Percentiles rank a stretch among this genome's conserved stretches.
phyloP scores from a whole-genome alignment of 495 filamentous ascomycete species.

The Hypoxylon crocopeplum region DNA sequence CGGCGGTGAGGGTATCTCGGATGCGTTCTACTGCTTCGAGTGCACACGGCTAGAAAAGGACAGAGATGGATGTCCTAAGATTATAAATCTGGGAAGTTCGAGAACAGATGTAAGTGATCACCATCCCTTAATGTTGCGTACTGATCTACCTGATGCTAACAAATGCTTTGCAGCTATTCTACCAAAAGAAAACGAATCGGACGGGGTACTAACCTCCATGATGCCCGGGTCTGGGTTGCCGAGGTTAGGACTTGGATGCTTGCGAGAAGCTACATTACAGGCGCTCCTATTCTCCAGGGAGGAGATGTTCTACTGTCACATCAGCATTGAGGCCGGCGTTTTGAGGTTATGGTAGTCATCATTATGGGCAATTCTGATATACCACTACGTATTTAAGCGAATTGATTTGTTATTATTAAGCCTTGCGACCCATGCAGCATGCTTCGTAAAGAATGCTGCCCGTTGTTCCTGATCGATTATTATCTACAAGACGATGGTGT shows the following conservation, averaged over 20 bases:
- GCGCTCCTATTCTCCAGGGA: too few relatives aligned
- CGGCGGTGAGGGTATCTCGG: conserved; percentile 96
- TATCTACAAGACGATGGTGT: conserved; percentile 30
- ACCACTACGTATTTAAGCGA: background rate
- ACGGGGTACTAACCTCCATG: conserved; percentile 49
- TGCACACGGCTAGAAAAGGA: conserved; percentile 98
- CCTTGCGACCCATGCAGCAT: conserved; percentile 14
- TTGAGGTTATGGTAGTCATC: conserved; percentile 20
- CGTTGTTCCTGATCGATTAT: conserved; percentile 8
- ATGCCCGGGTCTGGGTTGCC: conserved; percentile 51
- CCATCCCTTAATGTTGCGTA: background rate
- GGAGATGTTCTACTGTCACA: conserved; percentile 11
- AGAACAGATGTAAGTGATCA: conserved; percentile 82
- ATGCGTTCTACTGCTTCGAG: conserved; percentile 99
- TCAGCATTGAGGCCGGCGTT: conserved; percentile 39
- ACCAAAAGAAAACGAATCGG: conserved; percentile 63
- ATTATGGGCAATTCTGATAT: conserved; percentile 20
- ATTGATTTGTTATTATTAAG: conserved; percentile 16
- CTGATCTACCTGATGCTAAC: conserved; percentile 32
- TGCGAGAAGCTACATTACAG: too few relatives aligned
- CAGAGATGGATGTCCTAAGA: conserved; percentile 97
- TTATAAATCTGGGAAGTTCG: conserved; percentile 95
- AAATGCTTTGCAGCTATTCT: conserved; percentile 48
- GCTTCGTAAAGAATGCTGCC: conserved; percentile 18
- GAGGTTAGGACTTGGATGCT: too few relatives aligned